phyloP scores from a whole-genome alignment of 2,329 filamentous ascomycete genomes.

The Aspergillus uvarum region DNA sequence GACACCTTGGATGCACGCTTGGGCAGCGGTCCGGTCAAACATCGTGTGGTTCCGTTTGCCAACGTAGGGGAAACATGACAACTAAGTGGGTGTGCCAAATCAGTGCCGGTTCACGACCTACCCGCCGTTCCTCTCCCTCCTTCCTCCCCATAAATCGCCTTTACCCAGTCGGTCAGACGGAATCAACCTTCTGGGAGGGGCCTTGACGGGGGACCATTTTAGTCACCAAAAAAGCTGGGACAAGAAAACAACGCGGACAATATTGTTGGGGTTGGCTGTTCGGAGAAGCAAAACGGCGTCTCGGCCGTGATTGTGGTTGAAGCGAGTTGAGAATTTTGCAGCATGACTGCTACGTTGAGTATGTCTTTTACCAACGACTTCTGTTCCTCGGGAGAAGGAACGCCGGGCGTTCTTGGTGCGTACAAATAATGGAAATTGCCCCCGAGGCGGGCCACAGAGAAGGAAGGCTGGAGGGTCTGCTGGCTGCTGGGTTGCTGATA shows the following conservation, averaged over 20 bases:
- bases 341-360: conserved; percentile 47
- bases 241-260: not conserved
- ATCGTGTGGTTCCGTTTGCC: conserved; percentile 12
- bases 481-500: conserved; percentile 40
- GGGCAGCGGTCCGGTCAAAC: conserved; percentile 3
- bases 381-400: conserved; percentile 20
- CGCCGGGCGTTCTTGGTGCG: conserved; percentile 15
- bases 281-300: conserved; percentile 18
- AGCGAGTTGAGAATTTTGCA: conserved; percentile 32
- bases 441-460: conserved; percentile 7
- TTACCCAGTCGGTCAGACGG: conserved; percentile 4
- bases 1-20: conserved; percentile 5
- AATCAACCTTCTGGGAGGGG: not conserved
- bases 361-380: conserved; percentile 32
- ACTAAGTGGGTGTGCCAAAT: conserved; percentile 15
- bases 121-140: conserved; percentile 8
- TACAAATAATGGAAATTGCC: conserved; percentile 14
- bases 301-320: conserved; percentile 31
- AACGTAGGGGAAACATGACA: conserved; percentile 14
- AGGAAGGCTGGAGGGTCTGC: conserved; percentile 19
- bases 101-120: conserved; percentile 5
- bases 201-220: not conserved
- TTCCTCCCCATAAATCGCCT: not conserved
- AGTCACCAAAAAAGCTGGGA: not conserved
- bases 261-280: conserved; percentile 8